Base-by-base conservation (phyloP, 1,284 basidiomycete species). In the Irpex sp. region DNA sequence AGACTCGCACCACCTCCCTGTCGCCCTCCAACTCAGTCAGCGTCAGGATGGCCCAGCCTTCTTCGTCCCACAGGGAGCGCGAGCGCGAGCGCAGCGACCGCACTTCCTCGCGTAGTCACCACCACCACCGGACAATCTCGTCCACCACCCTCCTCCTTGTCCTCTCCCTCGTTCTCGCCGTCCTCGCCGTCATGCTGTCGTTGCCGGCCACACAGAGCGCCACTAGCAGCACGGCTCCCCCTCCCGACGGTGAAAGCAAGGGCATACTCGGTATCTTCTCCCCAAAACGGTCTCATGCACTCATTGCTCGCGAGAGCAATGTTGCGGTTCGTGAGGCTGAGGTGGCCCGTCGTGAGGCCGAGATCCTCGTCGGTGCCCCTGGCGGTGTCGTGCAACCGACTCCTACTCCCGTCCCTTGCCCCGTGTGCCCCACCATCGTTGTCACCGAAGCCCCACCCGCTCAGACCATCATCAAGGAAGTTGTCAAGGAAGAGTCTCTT, bases 81-180 rank as follows among this genome's bases (percentile, higher is more conserved):
- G 81, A 85, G 65, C 83, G 85, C 62, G 85, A 84, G 40, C 83
- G 82, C 69, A 75, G 77, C 60, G 77, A 81, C 40, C 78, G 81
- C 59, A 51, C 49, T 8, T 83, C 84, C 48, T 83, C 86, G 58
- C 80, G 80, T 26, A 26, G 26, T 59, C 87, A 88, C 71, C 89
- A 90, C 72, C 90, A 92, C 66, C 88, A 90, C 70, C 82, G 92
- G 64, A 93, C 91, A 61, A 92, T 93, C 67, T 93, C 92, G 6
- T 93, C 91, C n/a, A 93, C 91, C 0, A 93, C 92, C 7, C 85
- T 93, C 55, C 84, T 93, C 62, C 86, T 93, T 48, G 89, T 93
- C 57, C 83, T 93, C 59, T 93, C 91, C 13, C 86, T 93, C 55
- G 85, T 93, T 58, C 81, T 93, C 17, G 91, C 91, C 26, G 89